Evolutionary conservation across 129 eudicot species (phyloP), one percentile per base, ranked within the genome.

Genomic region (Arctium lappa): DNA sequence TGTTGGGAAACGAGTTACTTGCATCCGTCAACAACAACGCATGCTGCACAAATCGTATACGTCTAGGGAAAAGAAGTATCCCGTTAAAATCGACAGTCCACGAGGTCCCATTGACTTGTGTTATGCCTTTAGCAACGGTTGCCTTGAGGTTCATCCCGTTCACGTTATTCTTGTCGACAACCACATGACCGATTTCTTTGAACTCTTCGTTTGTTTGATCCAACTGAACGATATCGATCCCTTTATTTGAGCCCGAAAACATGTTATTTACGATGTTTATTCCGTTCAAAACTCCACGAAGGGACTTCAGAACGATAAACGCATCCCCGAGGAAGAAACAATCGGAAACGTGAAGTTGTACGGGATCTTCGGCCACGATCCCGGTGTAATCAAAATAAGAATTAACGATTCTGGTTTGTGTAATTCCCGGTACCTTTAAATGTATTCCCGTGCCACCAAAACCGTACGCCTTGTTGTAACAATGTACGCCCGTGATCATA

Each of bases 271-370:
- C 94, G 6, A 94, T 88, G 69, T 88, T 92, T 22, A 89, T 87
- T 3, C 96, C 98, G 5, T 82, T 86, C 2, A 82, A 85, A 3
- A 86, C 87, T 16, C 98, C 98, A 18, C 86, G 87, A 0, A 94
- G 44, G 8, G 98, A 94, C 79, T 88, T 94, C 16, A 94, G 68
- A 16, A 83, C 30, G 50, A 94, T 71, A 60, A 33, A 88, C 2
- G 95, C 91, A 33, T 92, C 98, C 22, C 98, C 98, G 0, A 94
- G 88, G 77, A 94, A 94, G 73, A 94, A 94, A 78, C 89, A 84
- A 56, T 78, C 85, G 6, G 98, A 76, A 18, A 94, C 86, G 37
- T 81, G 86, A 72, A 92, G 88, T 69, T 94, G 98, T 3, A 94
- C 94, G 2, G 97, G 98, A 53, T 94, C 98, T 72, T 94, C 97